Evolutionary conservation across 306 rosid genomes (phyloP).

Genomic region (Sphenostylis stenocarpa): DNA sequence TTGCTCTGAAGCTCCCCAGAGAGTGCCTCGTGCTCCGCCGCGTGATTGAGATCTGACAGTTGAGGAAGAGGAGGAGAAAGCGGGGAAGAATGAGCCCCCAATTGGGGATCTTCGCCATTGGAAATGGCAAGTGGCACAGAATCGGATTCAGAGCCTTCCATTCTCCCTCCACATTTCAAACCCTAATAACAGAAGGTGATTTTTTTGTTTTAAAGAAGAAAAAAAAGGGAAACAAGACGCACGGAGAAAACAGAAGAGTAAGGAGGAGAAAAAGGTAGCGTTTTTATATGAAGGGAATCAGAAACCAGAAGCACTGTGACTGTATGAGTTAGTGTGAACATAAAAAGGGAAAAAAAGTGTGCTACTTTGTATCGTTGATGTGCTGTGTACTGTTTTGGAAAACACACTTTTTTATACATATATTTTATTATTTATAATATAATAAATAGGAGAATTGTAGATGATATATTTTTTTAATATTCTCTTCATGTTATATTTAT

Average conservation of each 20-base stretch:
- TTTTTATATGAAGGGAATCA: slow-evolving; percentile 23
- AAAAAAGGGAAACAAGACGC: neutral
- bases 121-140: slow-evolving; percentile 12
- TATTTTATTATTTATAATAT: neutral
- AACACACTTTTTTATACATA: neutral
- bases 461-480: no score
- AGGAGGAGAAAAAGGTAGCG: neutral
- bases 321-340: slow-evolving; percentile 20
- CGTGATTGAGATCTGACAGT: slow-evolving; percentile 43
- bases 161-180: slow-evolving; percentile 92
- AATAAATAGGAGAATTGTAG: no score
- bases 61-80: slow-evolving; percentile 43
- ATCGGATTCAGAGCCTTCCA: slow-evolving; percentile 68
- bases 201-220: neutral
- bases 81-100: slow-evolving; percentile 37
- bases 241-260: neutral
- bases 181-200: slow-evolving; percentile 60
- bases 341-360: neutral
- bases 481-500: no score
- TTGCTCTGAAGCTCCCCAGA: slow-evolving; percentile 38
- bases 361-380: neutral
- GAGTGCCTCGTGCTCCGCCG: slow-evolving; percentile 27
- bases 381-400: neutral
- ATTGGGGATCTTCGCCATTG: slow-evolving; percentile 10
- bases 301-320: slow-evolving; percentile 23